Evolutionary conservation across 257 asterid genomes (phyloP).

Genomic region (Ajuga chamaepitys): DNA sequence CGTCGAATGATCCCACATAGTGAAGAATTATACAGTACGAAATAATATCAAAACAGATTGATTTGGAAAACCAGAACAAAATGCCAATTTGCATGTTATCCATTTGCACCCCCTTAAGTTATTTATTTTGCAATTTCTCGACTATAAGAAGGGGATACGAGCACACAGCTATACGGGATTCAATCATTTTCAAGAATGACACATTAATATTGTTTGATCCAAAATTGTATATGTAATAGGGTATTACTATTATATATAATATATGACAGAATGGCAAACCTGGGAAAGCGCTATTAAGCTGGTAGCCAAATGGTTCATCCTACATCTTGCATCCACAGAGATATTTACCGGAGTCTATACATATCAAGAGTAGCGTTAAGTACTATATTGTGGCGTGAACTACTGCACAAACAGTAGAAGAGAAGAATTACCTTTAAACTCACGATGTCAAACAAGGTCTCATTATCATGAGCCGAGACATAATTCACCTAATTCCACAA

Average conservation of each 20-base stretch:
- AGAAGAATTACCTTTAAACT: constrained; percentile 64
- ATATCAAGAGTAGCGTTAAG: constrained; percentile 21
- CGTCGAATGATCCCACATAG: too few relatives aligned
- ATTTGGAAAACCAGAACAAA: too few relatives aligned
- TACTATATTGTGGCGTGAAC: not conserved
- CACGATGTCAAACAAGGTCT: constrained; percentile 79
- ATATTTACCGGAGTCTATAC: constrained; percentile 57
- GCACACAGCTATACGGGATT: too few relatives aligned
- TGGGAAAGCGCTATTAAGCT: constrained; percentile 89
- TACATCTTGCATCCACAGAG: constrained; percentile 76
- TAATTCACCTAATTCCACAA: constrained; percentile 61
- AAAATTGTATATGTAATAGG: not conserved
- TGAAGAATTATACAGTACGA: too few relatives aligned
- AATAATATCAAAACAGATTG: too few relatives aligned
- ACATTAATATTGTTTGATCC: not conserved
- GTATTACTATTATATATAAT: not conserved
- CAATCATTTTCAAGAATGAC: not conserved
- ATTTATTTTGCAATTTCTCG: not conserved
- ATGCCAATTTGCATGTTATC: not conserved
- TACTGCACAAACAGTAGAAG: not conserved
- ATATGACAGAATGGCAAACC: constrained; percentile 34
- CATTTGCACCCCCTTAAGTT: not conserved
- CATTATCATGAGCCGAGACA: constrained; percentile 97
- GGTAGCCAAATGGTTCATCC: constrained; percentile 93
- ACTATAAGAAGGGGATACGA: not conserved